These are phyloP conservation scores for Naganishia friedmannii DNA, from an alignment of 768 basidiomycete species.

Conservation along the genomic window DNA sequence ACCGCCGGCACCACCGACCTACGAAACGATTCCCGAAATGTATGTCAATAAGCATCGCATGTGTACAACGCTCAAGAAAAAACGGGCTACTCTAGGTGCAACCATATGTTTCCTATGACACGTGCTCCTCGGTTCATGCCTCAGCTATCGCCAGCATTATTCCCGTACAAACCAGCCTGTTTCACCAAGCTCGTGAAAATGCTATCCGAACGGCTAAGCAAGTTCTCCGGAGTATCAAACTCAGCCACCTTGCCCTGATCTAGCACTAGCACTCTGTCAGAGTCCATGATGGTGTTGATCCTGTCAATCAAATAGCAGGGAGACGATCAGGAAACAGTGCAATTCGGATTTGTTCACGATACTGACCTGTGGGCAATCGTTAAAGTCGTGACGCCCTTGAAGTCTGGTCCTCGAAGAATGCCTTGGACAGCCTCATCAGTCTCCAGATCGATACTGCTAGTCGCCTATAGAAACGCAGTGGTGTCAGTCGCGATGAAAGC, in stretches of 20 bases:
- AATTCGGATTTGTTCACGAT: not conserved
- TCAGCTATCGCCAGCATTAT: no score
- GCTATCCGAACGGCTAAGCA: slow-evolving; percentile 66
- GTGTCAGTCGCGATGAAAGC: not conserved
- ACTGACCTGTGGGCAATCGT: slow-evolving; percentile 70
- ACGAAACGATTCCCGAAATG: no score
- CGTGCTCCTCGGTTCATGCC: no score
- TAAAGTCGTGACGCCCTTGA: slow-evolving; percentile 73
- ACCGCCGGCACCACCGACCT: no score
- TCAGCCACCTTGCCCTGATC: slow-evolving; percentile 78
- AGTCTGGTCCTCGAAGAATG: slow-evolving; percentile 76
- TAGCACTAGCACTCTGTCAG: slow-evolving; percentile 76
- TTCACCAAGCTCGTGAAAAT: slow-evolving; percentile 58
- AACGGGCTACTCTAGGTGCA: no score
- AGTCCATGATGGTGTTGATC: slow-evolving; percentile 66
- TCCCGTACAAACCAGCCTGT: slow-evolving; percentile 5
- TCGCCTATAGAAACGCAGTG: slow-evolving; percentile 57
- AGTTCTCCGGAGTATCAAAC: slow-evolving; percentile 66
- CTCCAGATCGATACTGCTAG: slow-evolving; percentile 84
- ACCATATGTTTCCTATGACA: no score
- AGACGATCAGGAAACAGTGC: not conserved
- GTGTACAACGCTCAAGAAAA: no score
- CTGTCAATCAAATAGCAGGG: slow-evolving; percentile 38
- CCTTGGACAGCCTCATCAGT: slow-evolving; percentile 85
- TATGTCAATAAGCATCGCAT: no score